Evolutionary conservation across 1,139 yeast species (phyloP).

Genomic region (Geotrichum aggregatum): DNA sequence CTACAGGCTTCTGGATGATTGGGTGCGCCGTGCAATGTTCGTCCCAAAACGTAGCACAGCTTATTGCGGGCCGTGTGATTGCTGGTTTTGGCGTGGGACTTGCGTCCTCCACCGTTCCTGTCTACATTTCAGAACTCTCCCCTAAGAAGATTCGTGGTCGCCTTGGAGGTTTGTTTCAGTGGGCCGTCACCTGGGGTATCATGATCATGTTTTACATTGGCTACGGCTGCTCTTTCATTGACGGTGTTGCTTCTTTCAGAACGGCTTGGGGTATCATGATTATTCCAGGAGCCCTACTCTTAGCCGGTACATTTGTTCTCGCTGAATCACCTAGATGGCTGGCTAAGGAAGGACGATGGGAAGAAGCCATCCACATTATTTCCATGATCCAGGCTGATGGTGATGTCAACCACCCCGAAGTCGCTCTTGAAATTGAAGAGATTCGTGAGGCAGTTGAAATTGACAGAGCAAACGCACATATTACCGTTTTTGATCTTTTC

Average conservation of each 20-base stretch:
- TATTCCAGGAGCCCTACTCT: slow-evolving; percentile 54
- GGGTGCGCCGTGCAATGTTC: slow-evolving; percentile 84
- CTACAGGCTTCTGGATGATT: slow-evolving; percentile 70
- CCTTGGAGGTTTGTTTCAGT: slow-evolving; percentile 63
- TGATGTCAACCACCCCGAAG: slow-evolving; percentile 50
- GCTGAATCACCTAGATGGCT: slow-evolving; percentile 79
- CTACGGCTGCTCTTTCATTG: slow-evolving; percentile 53
- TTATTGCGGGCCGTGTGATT: slow-evolving; percentile 57
- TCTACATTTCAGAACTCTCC: slow-evolving; percentile 68
- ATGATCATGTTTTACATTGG: slow-evolving; percentile 51
- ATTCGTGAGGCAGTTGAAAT: slow-evolving; percentile 47
- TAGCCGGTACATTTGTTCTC: slow-evolving; percentile 48
- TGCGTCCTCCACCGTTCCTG: slow-evolving; percentile 68
- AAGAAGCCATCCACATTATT: slow-evolving; percentile 54
- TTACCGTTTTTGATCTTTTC: slow-evolving; percentile 47
- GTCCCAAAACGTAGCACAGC: slow-evolving; percentile 68
- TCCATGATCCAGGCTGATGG: slow-evolving; percentile 53
- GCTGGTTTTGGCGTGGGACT: slow-evolving; percentile 69
- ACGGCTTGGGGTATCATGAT: slow-evolving; percentile 66
- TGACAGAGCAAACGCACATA: slow-evolving; percentile 29
- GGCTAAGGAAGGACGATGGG: slow-evolving; percentile 61
- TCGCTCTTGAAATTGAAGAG: slow-evolving; percentile 55
- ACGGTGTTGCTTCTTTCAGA: slow-evolving; percentile 54
- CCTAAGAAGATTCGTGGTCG: slow-evolving; percentile 64
- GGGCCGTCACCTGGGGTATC: slow-evolving; percentile 49